phyloP scores from a whole-genome alignment of 805 yeast genomes.

The Metschnikowia lunata region DNA sequence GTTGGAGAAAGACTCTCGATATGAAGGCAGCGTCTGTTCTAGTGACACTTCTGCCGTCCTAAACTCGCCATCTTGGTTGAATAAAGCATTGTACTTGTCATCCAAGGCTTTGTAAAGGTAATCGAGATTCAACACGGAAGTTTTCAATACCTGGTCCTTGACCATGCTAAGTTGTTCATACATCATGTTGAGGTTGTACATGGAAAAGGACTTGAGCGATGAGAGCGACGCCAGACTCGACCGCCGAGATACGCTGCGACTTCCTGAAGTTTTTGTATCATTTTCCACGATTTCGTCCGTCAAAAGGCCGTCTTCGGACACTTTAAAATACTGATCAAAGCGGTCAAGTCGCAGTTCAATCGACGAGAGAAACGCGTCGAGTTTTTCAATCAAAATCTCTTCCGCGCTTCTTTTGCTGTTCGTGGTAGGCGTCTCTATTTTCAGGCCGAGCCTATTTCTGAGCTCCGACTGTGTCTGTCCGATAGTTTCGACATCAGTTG shows the following conservation, averaged over 20 bases:
- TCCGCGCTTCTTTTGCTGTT: constrained; percentile 23
- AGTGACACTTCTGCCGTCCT: neutral
- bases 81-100: constrained; percentile 38
- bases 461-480: constrained; percentile 7
- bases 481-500: neutral
- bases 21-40: neutral
- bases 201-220: constrained; percentile 30
- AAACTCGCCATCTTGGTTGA: constrained; percentile 19
- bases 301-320: constrained; percentile 13
- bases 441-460: constrained; percentile 10
- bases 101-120: constrained; percentile 36
- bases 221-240: constrained; percentile 27
- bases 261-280: neutral
- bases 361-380: constrained; percentile 39
- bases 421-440: neutral
- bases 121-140: constrained; percentile 38
- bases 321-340: constrained; percentile 38
- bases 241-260: constrained; percentile 14
- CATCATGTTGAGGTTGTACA: constrained; percentile 28
- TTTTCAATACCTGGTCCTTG: constrained; percentile 33
- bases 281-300: constrained; percentile 7
- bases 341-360: constrained; percentile 38
- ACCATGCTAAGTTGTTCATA: constrained; percentile 33
- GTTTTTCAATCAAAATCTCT: constrained; percentile 37
- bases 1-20: constrained; percentile 6